phyloP scores from a whole-genome alignment of 805 yeast genomes.

The Zygosaccharomyces kombuchaensis region DNA sequence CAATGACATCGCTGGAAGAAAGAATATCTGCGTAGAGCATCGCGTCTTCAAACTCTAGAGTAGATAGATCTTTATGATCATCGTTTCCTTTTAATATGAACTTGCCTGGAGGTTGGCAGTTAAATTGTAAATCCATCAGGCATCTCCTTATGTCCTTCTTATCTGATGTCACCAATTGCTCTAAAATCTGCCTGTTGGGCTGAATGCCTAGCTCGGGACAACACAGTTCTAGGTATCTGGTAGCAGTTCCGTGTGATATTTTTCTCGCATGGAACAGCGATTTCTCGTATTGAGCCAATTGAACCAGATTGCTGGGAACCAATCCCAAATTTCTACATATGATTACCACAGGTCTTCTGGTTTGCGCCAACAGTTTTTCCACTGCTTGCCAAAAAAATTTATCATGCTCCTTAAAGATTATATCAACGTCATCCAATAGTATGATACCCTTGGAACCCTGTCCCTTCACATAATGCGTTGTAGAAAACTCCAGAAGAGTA shows the following conservation, averaged over 20 bases:
- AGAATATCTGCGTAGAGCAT: conserved; percentile 13
- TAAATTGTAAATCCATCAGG: conserved; percentile 43
- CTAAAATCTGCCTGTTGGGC: conserved; percentile 33
- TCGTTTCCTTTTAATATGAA: conserved; percentile 1
- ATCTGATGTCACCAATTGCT: conserved; percentile 25
- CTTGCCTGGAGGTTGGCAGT: conserved; percentile 14
- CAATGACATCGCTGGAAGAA: conserved; percentile 22
- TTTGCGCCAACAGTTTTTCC: conserved; percentile 51
- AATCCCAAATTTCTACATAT: conserved; percentile 51
- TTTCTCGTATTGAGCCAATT: conserved; percentile 42
- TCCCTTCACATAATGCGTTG: conserved; percentile 72
- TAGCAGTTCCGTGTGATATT: conserved; percentile 22
- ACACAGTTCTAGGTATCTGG: conserved; percentile 37
- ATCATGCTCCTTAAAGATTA: conserved; percentile 70
- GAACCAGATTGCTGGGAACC: conserved; percentile 47
- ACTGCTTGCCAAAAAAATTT: conserved; percentile 75
- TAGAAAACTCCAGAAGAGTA: conserved; percentile 70
- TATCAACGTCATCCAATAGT: conserved; percentile 80
- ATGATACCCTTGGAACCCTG: conserved; percentile 55
- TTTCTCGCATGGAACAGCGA: conserved; percentile 36
- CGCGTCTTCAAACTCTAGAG: background rate
- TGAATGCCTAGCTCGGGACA: conserved; percentile 31
- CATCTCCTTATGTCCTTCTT: conserved; percentile 45
- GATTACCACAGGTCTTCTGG: conserved; percentile 66
- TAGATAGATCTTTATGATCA: background rate